Evolutionary conservation across 1,284 basidiomycete genomes (phyloP).

Genomic region (Athelia psychrophila): DNA sequence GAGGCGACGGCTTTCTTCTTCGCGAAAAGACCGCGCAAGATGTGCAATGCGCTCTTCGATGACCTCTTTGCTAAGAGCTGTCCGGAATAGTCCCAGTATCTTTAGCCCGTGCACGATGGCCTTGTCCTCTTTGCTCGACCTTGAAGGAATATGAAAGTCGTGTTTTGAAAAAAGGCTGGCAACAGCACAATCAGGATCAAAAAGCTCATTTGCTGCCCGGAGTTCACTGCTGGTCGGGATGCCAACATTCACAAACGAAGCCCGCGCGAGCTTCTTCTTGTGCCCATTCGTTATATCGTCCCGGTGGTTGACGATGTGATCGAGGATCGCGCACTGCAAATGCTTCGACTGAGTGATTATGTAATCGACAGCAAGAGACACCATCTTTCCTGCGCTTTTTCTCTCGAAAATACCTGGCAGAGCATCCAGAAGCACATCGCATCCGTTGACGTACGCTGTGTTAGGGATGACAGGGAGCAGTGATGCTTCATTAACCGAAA

Average conservation of each 20-base stretch:
- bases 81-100: constrained; percentile 24
- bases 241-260: constrained; percentile 24
- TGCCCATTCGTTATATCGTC: constrained; percentile 20
- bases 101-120: constrained; percentile 20
- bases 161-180: constrained; percentile 21
- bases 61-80: constrained; percentile 24
- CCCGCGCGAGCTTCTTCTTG: constrained; percentile 17
- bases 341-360: constrained; percentile 25
- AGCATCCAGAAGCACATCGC: constrained; percentile 15
- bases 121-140: constrained; percentile 2
- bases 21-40: constrained; percentile 18
- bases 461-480: constrained; percentile 26
- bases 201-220: constrained; percentile 20
- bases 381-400: constrained; percentile 20
- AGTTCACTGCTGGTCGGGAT: constrained; percentile 16
- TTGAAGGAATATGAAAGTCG: constrained; percentile 14
- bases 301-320: constrained; percentile 19
- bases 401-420: constrained; percentile 22
- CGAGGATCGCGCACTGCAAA: constrained; percentile 23
- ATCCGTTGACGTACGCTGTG: constrained; percentile 26
- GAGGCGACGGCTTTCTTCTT: constrained; percentile 5
- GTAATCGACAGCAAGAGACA: constrained; percentile 23
- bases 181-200: constrained; percentile 31
- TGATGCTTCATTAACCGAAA: constrained; percentile 17
- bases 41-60: constrained; percentile 28